A percentile compares a stretch with the other conserved stretches of the same genome.
phyloP scores from a whole-genome alignment of 768 basidiomycete genomes.

The Leccinellum albellum region DNA sequence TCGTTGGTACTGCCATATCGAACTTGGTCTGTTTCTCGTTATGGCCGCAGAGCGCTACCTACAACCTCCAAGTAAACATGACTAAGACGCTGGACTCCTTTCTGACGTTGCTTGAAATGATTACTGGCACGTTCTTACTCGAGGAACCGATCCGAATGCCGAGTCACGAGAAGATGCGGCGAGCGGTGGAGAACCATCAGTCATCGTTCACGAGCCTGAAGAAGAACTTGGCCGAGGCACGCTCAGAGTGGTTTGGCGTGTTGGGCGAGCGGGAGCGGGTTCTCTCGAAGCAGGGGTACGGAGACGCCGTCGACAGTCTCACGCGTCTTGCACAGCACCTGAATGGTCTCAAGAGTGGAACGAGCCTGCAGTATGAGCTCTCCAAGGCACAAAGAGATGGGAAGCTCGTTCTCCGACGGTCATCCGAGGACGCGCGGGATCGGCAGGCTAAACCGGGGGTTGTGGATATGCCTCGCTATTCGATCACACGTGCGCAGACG shows the following conservation, averaged over 20 bases:
- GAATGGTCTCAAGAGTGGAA: slow-evolving; percentile 83
- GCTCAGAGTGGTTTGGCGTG: slow-evolving; percentile 67
- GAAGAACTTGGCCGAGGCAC: slow-evolving; percentile 81
- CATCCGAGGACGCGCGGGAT: slow-evolving; percentile 13
- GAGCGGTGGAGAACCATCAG: slow-evolving; percentile 82
- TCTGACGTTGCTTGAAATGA: slow-evolving; percentile 74
- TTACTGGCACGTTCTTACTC: slow-evolving; percentile 83
- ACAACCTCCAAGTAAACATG: slow-evolving; percentile 81
- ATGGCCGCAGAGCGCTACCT: slow-evolving; percentile 84
- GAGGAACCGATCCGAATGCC: slow-evolving; percentile 59
- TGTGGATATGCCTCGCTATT: slow-evolving; percentile 24
- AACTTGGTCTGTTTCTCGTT: slow-evolving; percentile 81
- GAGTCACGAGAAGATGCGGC: slow-evolving; percentile 62
- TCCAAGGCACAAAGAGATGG: slow-evolving; percentile 54
- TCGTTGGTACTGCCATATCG: slow-evolving; percentile 71
- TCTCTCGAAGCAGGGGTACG: slow-evolving; percentile 59
- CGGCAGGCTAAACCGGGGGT: slow-evolving; percentile 12
- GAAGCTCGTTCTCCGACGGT: slow-evolving; percentile 35
- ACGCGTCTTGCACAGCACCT: slow-evolving; percentile 92
- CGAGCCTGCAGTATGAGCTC: slow-evolving; percentile 78
- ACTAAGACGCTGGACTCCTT: slow-evolving; percentile 84
- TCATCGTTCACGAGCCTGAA: slow-evolving; percentile 87
- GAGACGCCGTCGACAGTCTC: slow-evolving; percentile 82
- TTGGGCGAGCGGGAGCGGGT: slow-evolving; percentile 23
- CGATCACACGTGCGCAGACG: slow-evolving; percentile 33